These are phyloP conservation scores for Phytomonas francai DNA, from an alignment of 208 protist species.

Conservation along the genomic window DNA sequence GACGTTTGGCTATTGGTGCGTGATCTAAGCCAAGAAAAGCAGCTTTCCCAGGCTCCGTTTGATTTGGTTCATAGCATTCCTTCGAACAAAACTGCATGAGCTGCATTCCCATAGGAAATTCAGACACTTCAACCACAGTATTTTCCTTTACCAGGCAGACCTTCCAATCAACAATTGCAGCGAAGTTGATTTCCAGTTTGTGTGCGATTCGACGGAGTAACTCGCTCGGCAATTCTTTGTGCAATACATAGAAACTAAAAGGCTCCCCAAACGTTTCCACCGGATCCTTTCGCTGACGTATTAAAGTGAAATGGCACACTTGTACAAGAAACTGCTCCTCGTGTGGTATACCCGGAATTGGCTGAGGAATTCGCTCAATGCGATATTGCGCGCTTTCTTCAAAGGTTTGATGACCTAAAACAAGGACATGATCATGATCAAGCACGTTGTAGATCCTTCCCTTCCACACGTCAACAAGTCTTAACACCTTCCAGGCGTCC, in stretches of 20 bases:
- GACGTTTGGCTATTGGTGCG: constrained; percentile 47
- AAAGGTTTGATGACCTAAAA: constrained; percentile 71
- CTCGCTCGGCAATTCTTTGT: constrained; percentile 40
- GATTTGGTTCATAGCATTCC: constrained; percentile 50
- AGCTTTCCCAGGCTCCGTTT: constrained; percentile 44
- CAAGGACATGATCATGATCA: constrained; percentile 50
- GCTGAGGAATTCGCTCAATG: constrained; percentile 62
- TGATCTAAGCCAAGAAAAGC: constrained; percentile 87
- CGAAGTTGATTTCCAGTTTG: constrained; percentile 64
- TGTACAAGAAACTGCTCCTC: constrained; percentile 56
- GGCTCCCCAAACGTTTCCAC: constrained; percentile 81
- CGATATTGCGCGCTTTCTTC: constrained; percentile 86
- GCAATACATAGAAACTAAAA: constrained; percentile 70
- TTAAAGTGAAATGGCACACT: constrained; percentile 75
- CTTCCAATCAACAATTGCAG: constrained; percentile 78
- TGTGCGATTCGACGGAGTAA: constrained; percentile 57
- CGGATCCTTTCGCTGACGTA: constrained; percentile 44
- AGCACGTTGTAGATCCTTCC: constrained; percentile 81
- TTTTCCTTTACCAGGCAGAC: constrained; percentile 71
- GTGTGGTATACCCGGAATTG: constrained; percentile 30
- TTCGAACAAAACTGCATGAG: constrained; percentile 40
- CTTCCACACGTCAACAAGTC: constrained; percentile 82
- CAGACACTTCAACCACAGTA: constrained; percentile 48
- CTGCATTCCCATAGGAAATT: constrained; percentile 56
- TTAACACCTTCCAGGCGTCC: constrained; percentile 55